Percentiles rank a stretch among this genome's conserved stretches.
Evolutionary conservation across 106 monocot genomes (phyloP).

Genomic region (Narthecium ossifragum): DNA sequence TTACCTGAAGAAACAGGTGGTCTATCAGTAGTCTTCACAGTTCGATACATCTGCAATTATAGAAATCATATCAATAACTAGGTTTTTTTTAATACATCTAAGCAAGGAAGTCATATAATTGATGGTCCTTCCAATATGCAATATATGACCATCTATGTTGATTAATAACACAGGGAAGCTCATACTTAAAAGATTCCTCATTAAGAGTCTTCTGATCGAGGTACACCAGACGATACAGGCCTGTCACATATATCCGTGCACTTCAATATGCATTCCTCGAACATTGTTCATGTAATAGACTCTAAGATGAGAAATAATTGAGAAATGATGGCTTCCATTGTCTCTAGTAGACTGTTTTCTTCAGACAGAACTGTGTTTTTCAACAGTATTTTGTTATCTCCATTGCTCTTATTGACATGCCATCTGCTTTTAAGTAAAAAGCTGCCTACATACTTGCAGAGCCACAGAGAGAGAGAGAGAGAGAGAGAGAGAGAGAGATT

Average conservation of each 20-base stretch:
- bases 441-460: slow-evolving; percentile 30
- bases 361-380: slow-evolving; percentile 12
- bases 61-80: no score
- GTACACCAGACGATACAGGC: no score
- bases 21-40: slow-evolving; percentile 75
- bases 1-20: slow-evolving; percentile 48
- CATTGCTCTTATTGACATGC: slow-evolving; percentile 34
- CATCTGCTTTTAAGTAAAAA: slow-evolving; percentile 43
- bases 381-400: slow-evolving; percentile 13
- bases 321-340: slow-evolving; percentile 54
- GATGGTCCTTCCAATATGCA: no score
- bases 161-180: no score
- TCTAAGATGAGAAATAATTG: slow-evolving; percentile 31
- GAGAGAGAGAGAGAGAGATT: slow-evolving; percentile 14
- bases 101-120: no score
- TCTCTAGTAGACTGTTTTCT: slow-evolving; percentile 27
- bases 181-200: no score
- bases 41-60: slow-evolving; percentile 74
- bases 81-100: no score
- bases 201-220: no score
- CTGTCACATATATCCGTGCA: no score
- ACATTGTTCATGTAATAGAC: not conserved
- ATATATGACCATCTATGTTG: no score
- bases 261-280: not conserved
- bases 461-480: slow-evolving; percentile 8